These are phyloP conservation scores for Lithospermum erythrorhizon DNA, from an alignment of 257 asterid species.

Conservation along the genomic window DNA sequence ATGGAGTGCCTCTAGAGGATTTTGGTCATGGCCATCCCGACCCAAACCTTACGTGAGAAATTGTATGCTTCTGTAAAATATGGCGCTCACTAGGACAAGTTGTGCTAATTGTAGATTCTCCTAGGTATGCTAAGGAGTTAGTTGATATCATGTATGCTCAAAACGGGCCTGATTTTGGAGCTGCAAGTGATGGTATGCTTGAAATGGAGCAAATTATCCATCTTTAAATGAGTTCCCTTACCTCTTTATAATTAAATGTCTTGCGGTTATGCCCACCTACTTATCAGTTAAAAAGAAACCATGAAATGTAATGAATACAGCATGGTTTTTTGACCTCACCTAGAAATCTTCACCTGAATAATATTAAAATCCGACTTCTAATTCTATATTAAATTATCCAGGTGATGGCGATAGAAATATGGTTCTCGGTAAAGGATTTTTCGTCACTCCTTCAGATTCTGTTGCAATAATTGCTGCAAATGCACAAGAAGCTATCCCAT, in stretches of 20 bases:
- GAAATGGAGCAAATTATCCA: not conserved
- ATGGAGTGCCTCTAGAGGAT: constrained; percentile 92
- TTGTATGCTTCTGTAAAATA: constrained; percentile 1
- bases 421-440: constrained; percentile 84
- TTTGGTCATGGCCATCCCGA: constrained; percentile 99
- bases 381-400: constrained; percentile 13
- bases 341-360: not conserved
- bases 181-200: constrained; percentile 94
- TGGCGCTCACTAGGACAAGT: constrained; percentile 5
- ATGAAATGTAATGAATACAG: not conserved
- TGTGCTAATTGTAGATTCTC: constrained; percentile 17
- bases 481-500: constrained; percentile 80
- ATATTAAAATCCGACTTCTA: not conserved
- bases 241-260: not conserved
- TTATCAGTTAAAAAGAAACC: not conserved
- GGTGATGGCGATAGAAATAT: constrained; percentile 99
- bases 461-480: constrained; percentile 95
- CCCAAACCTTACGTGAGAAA: constrained; percentile 90
- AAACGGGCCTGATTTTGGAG: constrained; percentile 91
- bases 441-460: constrained; percentile 97
- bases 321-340: not conserved
- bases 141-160: constrained; percentile 62
- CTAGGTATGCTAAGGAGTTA: constrained; percentile 65
- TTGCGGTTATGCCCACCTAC: not conserved
- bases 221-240: constrained; percentile 2